Conservation (phyloP, 768 basidiomycete species). For the Holtermannia corniformis region DNA sequence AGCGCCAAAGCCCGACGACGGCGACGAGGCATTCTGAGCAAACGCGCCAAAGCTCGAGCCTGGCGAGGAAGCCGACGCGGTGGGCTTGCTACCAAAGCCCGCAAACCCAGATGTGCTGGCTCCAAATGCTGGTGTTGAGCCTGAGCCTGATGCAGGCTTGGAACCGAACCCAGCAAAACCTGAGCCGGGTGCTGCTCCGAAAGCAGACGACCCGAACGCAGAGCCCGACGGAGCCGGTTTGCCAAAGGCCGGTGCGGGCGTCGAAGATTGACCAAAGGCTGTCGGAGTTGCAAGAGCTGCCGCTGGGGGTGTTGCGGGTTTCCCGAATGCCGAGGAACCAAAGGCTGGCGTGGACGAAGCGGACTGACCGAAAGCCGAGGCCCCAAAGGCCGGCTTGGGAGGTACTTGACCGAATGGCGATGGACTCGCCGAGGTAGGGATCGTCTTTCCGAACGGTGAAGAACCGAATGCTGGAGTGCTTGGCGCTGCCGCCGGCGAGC, state of each 20-base stretch:
- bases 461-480: constrained; percentile 11
- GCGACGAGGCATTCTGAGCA: constrained; percentile 1
- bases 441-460: constrained; percentile 18
- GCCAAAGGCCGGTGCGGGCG: constrained; percentile 7
- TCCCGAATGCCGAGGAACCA: constrained; percentile 30
- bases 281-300: background rate
- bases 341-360: constrained; percentile 10
- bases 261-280: constrained; percentile 4
- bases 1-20: constrained; percentile 16
- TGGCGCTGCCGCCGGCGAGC: background rate
- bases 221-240: constrained; percentile 29
- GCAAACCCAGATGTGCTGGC: constrained; percentile 1
- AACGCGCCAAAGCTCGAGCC: constrained; percentile 8
- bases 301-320: constrained; percentile 3
- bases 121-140: constrained; percentile 7
- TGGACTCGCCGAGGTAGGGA: background rate
- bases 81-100: constrained; percentile 6
- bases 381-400: constrained; percentile 4
- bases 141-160: constrained; percentile 1
- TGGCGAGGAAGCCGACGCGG: constrained; percentile 1
- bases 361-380: background rate
- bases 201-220: constrained; percentile 41
- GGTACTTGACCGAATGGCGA: too few species aligned
- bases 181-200: background rate
- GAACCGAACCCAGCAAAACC: constrained; percentile 1